Evolutionary conservation across 106 monocot genomes (phyloP).

Genomic region (Allium cepa): DNA sequence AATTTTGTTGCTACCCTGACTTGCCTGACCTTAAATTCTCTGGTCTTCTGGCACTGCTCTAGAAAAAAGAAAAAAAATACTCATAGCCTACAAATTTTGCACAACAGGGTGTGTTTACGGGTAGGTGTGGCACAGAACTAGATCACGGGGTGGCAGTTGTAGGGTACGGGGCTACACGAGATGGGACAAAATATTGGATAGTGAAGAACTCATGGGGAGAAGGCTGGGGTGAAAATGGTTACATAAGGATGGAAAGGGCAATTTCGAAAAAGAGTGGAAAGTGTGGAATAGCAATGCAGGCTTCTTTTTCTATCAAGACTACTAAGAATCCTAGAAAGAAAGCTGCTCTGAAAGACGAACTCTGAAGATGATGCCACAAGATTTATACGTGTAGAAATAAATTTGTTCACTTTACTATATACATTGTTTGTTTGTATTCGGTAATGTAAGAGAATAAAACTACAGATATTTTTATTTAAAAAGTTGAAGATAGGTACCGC

Average conservation of each 20-base stretch:
- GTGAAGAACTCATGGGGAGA: slow-evolving; percentile 66
- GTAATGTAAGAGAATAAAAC: too few relatives aligned
- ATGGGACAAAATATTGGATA: slow-evolving; percentile 53
- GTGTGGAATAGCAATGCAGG: slow-evolving; percentile 44
- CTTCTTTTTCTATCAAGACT: slow-evolving; percentile 41
- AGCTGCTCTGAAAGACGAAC: slow-evolving; percentile 16
- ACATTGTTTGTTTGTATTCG: too few relatives aligned
- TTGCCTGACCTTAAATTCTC: too few relatives aligned
- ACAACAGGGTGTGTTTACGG: slow-evolving; percentile 35
- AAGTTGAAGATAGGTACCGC: too few relatives aligned
- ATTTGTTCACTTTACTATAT: too few relatives aligned
- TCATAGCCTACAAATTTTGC: too few relatives aligned
- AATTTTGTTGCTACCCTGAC: neutral
- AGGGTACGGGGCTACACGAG: slow-evolving; percentile 28
- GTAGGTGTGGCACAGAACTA: slow-evolving; percentile 34
- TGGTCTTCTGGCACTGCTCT: too few relatives aligned
- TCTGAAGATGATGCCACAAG: neutral
- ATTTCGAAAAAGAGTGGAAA: slow-evolving; percentile 7
- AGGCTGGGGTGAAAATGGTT: slow-evolving; percentile 53
- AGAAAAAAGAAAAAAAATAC: too few relatives aligned
- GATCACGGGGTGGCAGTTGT: slow-evolving; percentile 48
- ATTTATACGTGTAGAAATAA: too few relatives aligned
- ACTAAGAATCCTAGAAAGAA: slow-evolving; percentile 6
- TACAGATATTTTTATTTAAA: too few relatives aligned
- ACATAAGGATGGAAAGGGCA: slow-evolving; percentile 39